Conservation (phyloP, 2,329 filamentous ascomycete species). For the Penicillium sp. region DNA sequence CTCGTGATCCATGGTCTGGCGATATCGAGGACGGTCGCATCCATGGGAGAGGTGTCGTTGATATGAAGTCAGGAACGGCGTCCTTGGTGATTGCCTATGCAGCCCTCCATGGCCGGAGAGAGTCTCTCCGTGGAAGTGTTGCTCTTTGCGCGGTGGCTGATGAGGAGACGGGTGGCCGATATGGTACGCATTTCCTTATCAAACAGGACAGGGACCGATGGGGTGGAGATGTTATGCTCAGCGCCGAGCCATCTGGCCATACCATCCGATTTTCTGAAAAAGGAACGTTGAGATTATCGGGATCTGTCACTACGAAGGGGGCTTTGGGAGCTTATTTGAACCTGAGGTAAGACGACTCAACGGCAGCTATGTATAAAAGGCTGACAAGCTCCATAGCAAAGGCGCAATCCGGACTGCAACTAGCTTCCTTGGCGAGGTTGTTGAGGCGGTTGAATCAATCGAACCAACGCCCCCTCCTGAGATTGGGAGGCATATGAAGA, state of each 20-base stretch:
- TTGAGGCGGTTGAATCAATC: slow-evolving; percentile 4
- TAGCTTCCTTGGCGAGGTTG: background rate
- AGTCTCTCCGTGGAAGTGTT: slow-evolving; percentile 6
- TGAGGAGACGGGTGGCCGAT: slow-evolving; percentile 7
- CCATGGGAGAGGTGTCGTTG: slow-evolving; percentile 41
- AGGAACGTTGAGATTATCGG: slow-evolving; percentile 42
- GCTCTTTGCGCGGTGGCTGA: slow-evolving; percentile 7
- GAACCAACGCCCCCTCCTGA: slow-evolving; percentile 6
- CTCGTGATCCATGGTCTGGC: slow-evolving; percentile 22
- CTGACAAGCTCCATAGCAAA: background rate
- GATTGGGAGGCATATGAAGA: slow-evolving; percentile 2
- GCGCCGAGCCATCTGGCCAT: slow-evolving; percentile 40
- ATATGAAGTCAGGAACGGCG: slow-evolving; percentile 47
- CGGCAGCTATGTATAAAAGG: slow-evolving; percentile 4
- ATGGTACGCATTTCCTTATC: slow-evolving; percentile 5
- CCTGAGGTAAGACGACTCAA: slow-evolving; percentile 26
- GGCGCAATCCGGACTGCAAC: slow-evolving; percentile 3
- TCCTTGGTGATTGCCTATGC: slow-evolving; percentile 42
- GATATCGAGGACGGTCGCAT: slow-evolving; percentile 35
- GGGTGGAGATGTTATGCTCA: slow-evolving; percentile 42
- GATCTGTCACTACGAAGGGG: slow-evolving; percentile 33
- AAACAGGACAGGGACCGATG: slow-evolving; percentile 30
- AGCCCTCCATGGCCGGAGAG: slow-evolving; percentile 28
- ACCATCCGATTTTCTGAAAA: slow-evolving; percentile 46
- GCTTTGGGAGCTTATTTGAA: slow-evolving; percentile 45